Percentiles rank a stretch among this genome's conserved stretches.
Conservation (phyloP, 257 asterid species). For the Lithospermum erythrorhizon region DNA sequence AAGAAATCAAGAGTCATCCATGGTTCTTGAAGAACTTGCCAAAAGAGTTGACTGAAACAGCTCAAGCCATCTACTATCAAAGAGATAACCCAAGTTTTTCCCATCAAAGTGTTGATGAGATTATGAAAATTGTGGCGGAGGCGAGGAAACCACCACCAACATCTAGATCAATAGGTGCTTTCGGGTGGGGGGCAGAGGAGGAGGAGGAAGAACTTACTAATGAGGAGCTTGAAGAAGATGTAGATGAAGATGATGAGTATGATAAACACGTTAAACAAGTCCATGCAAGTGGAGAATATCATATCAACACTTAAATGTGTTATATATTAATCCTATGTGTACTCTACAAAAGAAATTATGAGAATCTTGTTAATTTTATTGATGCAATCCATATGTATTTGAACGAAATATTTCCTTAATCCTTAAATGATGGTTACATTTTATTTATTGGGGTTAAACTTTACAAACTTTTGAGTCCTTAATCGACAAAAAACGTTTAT, state of each 20-base stretch:
- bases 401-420: too few relatives aligned
- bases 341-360: neutral
- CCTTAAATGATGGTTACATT: too few relatives aligned
- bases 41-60: slow-evolving; percentile 42
- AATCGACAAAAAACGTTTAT: too few relatives aligned
- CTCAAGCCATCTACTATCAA: slow-evolving; percentile 45
- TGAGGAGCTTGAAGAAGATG: slow-evolving; percentile 7
- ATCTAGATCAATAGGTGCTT: slow-evolving; percentile 25
- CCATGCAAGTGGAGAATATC: slow-evolving; percentile 71
- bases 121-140: slow-evolving; percentile 63
- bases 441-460: too few relatives aligned
- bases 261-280: slow-evolving; percentile 53
- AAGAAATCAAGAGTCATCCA: slow-evolving; percentile 47
- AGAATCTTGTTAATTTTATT: too few relatives aligned
- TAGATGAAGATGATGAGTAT: slow-evolving; percentile 57
- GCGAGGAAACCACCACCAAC: slow-evolving; percentile 40
- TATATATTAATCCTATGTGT: neutral
- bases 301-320: slow-evolving; percentile 14
- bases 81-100: slow-evolving; percentile 46
- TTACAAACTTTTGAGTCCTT: too few relatives aligned
- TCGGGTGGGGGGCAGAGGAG: slow-evolving; percentile 50
- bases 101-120: slow-evolving; percentile 52
- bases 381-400: too few relatives aligned
- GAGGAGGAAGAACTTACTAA: slow-evolving; percentile 18
- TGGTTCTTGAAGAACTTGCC: slow-evolving; percentile 70